Evolutionary conservation across 495 filamentous ascomycete genomes (phyloP), one percentile per base, ranked within the genome.

Genomic region (Ascodesmis nigricans): DNA sequence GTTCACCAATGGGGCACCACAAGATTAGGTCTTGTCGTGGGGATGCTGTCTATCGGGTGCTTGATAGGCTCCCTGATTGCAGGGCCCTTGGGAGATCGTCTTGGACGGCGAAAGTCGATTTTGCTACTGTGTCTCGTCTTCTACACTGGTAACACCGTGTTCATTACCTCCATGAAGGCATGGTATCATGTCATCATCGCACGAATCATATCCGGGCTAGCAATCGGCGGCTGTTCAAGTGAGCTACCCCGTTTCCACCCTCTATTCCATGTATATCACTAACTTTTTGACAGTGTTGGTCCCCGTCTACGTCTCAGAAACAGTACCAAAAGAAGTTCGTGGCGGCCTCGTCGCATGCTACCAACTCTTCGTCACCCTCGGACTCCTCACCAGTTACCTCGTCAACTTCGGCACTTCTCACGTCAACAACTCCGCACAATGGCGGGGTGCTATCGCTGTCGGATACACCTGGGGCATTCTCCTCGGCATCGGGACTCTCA

Each of bases 321-420:
- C 62, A 15, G 62, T 63, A 24, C 72, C 72, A 14, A 49, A 56
- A 7, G 66, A 75, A 53, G 63, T 76, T 33, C 64, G 72, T 40
- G 72, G 71, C 42, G 66, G 68, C 23, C 50, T 58, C 24, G 53
- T 57, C 31, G 61, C 66, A 32, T 63, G 66, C 21, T 82, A 80
- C 54, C 76, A 82, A 57, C 63, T 82, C 19, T 72, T 80, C 52
- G 75, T 80, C 47, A 78, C 77, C 14, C 58, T 76, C 25, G 77
- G 77, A 35, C 76, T 82, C 52, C 69, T 79, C 41, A 60, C 73
- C 31, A 71, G 75, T 36, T 68, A 77, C 56, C 62, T 68, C 35
- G 59, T 82, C 59, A 80, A 80, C 53, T 77, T 53, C 38, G 45
- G 45, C 21, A 47, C 38, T 7, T 47, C 45, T 3, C 31, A 34